Evolutionary conservation across 2,329 filamentous ascomycete genomes (phyloP), one percentile per base, ranked within the genome.

Genomic region (Nectriaceae sp.): DNA sequence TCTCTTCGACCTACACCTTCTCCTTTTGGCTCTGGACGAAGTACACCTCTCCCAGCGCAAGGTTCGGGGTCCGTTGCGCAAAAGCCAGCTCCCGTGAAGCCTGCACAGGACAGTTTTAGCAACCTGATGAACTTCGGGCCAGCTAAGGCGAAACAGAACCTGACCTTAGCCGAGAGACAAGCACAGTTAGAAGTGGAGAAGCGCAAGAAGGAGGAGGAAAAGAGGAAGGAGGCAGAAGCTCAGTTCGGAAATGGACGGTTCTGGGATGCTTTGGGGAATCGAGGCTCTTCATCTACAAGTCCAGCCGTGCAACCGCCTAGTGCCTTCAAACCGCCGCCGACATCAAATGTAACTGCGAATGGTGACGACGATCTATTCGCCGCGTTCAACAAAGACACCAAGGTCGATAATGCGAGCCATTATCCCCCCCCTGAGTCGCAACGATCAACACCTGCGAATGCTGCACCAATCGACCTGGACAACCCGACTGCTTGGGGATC

Each of bases 111-210:
- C 65, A 90, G 87, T 73, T 94, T 94, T 71, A 88, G 89, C 62
- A 88, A 85, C 61, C 75, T 94, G 43, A 76, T 91, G 52, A 84
- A 79, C 57, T 84, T 87, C 61, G 68, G 67, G 15, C 58, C 66
- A 5, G 72, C 78, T 42, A 85, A 85, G 66, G 70, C 72, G 45
- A 81, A 79, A 22, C 87, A 84, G 67, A 94, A 88, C 55, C 75
- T 97, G 15, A 87, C 83, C 52, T 71, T 96, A 56, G 82, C 88
- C 56, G 89, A 96, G 68, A 86, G 90, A 61, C 89, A 90, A 68
- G 80, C 83, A 53, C 82, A 81, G 50, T 69, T 87, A 31, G 79
- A 84, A 55, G 79, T 76, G 4, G 83, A 87, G 68, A 89, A 83
- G 70, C 76, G 79, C 26, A 82, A 75, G 65, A 89, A 93, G 66